Percentiles rank a stretch among this genome's conserved stretches.
phyloP scores from a whole-genome alignment of 306 rosid genomes.

The Biancaea sappan region DNA sequence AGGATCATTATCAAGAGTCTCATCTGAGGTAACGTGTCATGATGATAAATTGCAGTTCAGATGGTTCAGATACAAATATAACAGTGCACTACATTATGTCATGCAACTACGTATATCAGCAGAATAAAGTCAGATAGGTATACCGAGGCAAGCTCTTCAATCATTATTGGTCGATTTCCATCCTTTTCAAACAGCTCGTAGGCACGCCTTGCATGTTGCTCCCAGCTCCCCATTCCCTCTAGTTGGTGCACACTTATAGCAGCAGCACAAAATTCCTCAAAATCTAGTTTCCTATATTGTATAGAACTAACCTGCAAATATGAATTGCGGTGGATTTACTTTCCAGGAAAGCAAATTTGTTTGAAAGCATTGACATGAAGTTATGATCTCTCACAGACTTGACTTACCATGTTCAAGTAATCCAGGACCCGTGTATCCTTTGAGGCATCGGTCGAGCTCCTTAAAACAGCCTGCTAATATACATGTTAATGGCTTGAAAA shows the following conservation, averaged over 20 bases:
- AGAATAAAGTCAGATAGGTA: neutral
- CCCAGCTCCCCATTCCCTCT: conserved; percentile 82
- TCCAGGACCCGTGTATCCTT: conserved; percentile 75
- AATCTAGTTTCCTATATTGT: conserved; percentile 77
- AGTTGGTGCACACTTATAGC: conserved; percentile 85
- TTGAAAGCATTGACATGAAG: neutral
- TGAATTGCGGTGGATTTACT: conserved; percentile 12
- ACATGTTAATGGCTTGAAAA: conserved; percentile 30
- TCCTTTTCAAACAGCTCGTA: conserved; percentile 86
- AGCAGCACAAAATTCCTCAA: conserved; percentile 91
- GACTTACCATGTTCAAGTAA: conserved; percentile 67
- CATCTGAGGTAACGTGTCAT: too few species aligned
- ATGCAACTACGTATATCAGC: neutral
- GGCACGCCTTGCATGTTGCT: conserved; percentile 80
- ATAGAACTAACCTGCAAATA: conserved; percentile 74
- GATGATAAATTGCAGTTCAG: too few species aligned
- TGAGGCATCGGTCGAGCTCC: conserved; percentile 71
- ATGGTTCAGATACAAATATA: neutral
- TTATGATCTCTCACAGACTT: conserved; percentile 29
- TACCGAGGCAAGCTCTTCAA: conserved; percentile 91
- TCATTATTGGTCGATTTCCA: conserved; percentile 85
- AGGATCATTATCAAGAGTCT: too few species aligned
- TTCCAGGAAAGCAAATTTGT: neutral
- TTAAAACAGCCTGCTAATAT: conserved; percentile 65
- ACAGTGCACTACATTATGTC: neutral